phyloP scores from a whole-genome alignment of 2,329 filamentous ascomycete genomes.

The Didymella arachidicola region DNA sequence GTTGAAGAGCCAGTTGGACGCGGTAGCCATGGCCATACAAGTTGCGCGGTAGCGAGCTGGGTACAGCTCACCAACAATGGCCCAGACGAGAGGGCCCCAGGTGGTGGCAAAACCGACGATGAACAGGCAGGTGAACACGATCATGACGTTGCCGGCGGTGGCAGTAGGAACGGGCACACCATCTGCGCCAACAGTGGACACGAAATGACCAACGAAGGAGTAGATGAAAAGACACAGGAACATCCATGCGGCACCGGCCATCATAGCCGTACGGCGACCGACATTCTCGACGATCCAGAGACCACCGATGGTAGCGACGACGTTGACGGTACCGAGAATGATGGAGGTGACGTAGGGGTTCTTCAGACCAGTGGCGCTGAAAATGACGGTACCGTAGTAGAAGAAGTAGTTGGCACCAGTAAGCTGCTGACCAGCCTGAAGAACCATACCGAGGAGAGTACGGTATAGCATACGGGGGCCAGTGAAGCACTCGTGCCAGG shows the following conservation, averaged over 20 bases:
- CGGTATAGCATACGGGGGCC: slow-evolving; percentile 73
- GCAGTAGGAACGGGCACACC: slow-evolving; percentile 46
- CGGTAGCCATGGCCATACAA: slow-evolving; percentile 55
- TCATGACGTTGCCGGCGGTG: slow-evolving; percentile 65
- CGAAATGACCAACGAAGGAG: slow-evolving; percentile 56
- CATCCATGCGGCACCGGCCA: slow-evolving; percentile 58
- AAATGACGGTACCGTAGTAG: slow-evolving; percentile 60
- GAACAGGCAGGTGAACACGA: slow-evolving; percentile 74
- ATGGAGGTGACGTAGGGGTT: slow-evolving; percentile 59
- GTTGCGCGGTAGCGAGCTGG: slow-evolving; percentile 63
- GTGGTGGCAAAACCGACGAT: slow-evolving; percentile 72
- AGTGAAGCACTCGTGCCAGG: slow-evolving; percentile 67
- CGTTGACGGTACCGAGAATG: slow-evolving; percentile 60
- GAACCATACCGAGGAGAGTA: slow-evolving; percentile 66
- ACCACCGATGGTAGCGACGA: slow-evolving; percentile 56
- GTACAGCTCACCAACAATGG: slow-evolving; percentile 71
- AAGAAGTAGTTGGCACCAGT: slow-evolving; percentile 75
- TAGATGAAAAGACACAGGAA: slow-evolving; percentile 66
- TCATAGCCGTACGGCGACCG: slow-evolving; percentile 57
- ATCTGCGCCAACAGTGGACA: slow-evolving; percentile 39
- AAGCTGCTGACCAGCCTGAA: slow-evolving; percentile 72
- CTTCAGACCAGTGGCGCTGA: slow-evolving; percentile 51
- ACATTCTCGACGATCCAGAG: slow-evolving; percentile 58
- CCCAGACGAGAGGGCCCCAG: slow-evolving; percentile 77
- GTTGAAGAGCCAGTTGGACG: slow-evolving; percentile 57